Percentiles rank a stretch among this genome's conserved stretches.
These are phyloP conservation scores for Mucor ambiguus DNA, from an alignment of 371 early-diverging fungal species.

Conservation along the genomic window DNA sequence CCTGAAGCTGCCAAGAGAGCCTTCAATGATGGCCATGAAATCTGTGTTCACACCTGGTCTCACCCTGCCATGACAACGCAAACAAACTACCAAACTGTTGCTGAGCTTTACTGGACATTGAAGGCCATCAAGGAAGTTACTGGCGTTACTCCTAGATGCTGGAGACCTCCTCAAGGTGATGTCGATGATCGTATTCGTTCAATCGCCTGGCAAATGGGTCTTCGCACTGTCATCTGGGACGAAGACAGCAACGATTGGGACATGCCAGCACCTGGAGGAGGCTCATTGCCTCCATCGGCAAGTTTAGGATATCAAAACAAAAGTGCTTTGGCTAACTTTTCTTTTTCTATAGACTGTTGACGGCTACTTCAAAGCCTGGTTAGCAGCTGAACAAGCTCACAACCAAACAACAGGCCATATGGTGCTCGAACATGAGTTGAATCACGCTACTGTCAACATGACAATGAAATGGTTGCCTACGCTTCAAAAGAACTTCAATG, in stretches of 20 bases:
- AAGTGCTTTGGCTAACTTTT: constrained; percentile 19
- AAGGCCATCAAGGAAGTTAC: constrained; percentile 55
- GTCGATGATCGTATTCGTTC: constrained; percentile 57
- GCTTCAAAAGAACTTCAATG: constrained; percentile 42
- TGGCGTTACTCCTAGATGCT: constrained; percentile 58
- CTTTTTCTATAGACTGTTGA: constrained; percentile 16
- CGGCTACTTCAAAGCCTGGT: neutral
- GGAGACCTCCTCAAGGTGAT: constrained; percentile 60
- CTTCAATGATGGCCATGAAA: constrained; percentile 29
- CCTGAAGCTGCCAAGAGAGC: constrained; percentile 35
- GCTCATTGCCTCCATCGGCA: constrained; percentile 13
- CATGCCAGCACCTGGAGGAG: constrained; percentile 47
- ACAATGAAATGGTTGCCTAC: constrained; percentile 48
- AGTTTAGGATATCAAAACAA: neutral
- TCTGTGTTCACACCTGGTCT: constrained; percentile 57
- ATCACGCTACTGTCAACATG: constrained; percentile 47
- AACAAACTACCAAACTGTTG: constrained; percentile 55
- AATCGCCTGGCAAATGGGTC: constrained; percentile 55
- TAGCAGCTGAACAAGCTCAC: constrained; percentile 21
- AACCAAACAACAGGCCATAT: constrained; percentile 48
- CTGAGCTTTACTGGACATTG: constrained; percentile 58
- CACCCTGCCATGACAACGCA: constrained; percentile 59
- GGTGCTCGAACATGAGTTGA: constrained; percentile 52
- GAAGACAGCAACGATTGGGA: constrained; percentile 40
- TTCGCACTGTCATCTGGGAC: constrained; percentile 43